These are phyloP conservation scores for Taxawa tesnikishii DNA, from an alignment of 2,329 filamentous ascomycete species.

Conservation along the genomic window DNA sequence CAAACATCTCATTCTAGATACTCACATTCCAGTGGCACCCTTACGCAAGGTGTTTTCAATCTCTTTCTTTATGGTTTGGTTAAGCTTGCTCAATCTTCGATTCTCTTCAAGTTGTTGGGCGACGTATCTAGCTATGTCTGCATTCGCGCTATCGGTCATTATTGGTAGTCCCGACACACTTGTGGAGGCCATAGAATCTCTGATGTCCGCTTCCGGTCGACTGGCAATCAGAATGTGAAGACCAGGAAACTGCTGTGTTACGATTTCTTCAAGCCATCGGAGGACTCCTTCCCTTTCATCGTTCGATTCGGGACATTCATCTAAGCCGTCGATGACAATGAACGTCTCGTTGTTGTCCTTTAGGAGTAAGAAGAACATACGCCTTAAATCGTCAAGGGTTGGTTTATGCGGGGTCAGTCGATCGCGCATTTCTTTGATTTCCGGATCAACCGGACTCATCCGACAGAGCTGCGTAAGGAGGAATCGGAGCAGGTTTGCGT, in stretches of 20 bases:
- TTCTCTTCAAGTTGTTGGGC: conserved; percentile 9
- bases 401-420: no score
- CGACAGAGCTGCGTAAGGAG: conserved; percentile 14
- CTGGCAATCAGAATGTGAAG: conserved; percentile 13
- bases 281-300: conserved; percentile 9
- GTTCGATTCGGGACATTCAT: conserved; percentile 17
- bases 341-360: no score
- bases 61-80: conserved; percentile 5
- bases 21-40: conserved; percentile 15
- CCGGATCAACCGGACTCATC: no score
- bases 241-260: conserved; percentile 6
- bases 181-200: conserved; percentile 7
- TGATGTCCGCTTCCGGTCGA: conserved; percentile 11
- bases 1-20: no score
- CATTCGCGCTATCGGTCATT: conserved; percentile 5
- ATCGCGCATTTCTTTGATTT: no score
- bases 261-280: conserved; percentile 7
- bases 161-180: conserved; percentile 6
- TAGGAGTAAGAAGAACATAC: no score
- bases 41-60: conserved; percentile 11
- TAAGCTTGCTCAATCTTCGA: conserved; percentile 7
- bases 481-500: conserved; percentile 9
- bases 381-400: no score
- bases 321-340: conserved; percentile 24
- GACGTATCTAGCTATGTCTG: conserved; percentile 10